A percentile compares a stretch with the other conserved stretches of the same genome.
phyloP scores from a whole-genome alignment of 768 basidiomycete species.

The Rhizopogon roseolus region DNA sequence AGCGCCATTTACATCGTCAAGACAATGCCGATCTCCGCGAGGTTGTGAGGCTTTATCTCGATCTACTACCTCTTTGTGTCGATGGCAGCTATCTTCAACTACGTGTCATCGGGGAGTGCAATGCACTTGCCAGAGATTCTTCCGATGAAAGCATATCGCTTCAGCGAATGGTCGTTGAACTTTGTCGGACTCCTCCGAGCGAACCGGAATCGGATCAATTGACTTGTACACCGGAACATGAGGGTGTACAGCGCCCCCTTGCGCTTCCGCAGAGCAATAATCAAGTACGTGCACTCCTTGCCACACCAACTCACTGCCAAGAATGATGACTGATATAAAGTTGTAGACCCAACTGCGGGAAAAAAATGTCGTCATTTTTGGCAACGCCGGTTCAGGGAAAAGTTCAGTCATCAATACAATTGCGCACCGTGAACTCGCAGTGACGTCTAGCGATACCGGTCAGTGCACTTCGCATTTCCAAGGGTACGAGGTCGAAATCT shows the following conservation, averaged over 20 bases:
- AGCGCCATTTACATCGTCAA: background rate
- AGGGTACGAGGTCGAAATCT: constrained; percentile 2
- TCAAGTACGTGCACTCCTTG: background rate
- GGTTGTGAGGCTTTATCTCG: background rate
- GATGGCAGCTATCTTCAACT: background rate
- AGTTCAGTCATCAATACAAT: constrained; percentile 23
- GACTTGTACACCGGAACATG: too few relatives aligned
- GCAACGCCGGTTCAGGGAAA: constrained; percentile 20
- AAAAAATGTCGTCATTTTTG: constrained; percentile 16
- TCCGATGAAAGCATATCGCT: background rate
- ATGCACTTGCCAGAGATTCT: background rate
- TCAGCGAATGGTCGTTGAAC: background rate
- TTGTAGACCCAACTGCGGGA: background rate
- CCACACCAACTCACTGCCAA: too few relatives aligned
- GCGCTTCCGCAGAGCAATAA: background rate
- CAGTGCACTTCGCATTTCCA: constrained; percentile 14
- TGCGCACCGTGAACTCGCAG: constrained; percentile 5
- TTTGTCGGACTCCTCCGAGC: constrained; percentile 10
- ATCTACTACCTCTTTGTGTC: background rate
- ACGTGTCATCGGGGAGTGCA: background rate
- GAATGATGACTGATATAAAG: background rate
- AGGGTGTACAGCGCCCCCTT: background rate
- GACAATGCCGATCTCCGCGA: background rate
- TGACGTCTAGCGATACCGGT: constrained; percentile 3
- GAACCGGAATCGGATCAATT: too few relatives aligned